Evolutionary conservation across 2,329 filamentous ascomycete genomes (phyloP), one percentile per base, ranked within the genome.

Genomic region (Drechslerella dactyloides): DNA sequence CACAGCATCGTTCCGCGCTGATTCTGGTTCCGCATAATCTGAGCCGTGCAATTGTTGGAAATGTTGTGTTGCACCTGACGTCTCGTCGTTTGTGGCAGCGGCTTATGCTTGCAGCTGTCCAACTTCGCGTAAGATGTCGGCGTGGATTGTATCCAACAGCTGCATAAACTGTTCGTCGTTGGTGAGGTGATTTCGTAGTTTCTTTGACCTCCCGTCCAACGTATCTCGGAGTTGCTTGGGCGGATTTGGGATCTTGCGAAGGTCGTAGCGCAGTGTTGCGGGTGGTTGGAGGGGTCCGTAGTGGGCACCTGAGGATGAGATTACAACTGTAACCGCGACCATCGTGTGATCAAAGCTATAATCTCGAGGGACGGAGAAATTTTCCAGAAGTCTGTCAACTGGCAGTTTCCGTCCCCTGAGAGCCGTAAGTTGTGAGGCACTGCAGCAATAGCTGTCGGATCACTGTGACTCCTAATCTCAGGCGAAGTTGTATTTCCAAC

Each of bases 151-250:
- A 53, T 61, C 50, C 52, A 72, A 65, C 42, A 72, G 37, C 17
- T 48, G 35, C n/a, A 65, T 23, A 30, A 72, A 72, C 4, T 65
- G 55, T 10, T 40, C 19, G 13, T 72, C 55, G 51, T 55, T 53
- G 40, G 60, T 55, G 1, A 72, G 40, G 50, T 72, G 68, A 46
- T 72, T 60, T 23, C 68, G 35, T 2, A 72, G 60, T 40, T 65
- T 72, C 68, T 72, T 72, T 72, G 68, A 72, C 27, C 68, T 72
- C 24, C 60, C 68, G 15, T 72, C 68, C 15, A 55, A 27, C 10
- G 5, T 65, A 35, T 27, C 50, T 33, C 68, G 50, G 13, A 72
- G 48, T 6, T 72, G 60, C 44, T 46, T 58, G 24, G 68, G 68
- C 37, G 68, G 68, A 17, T 72, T 72, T 60, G 60, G 65, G 55